Conservation (phyloP, 345 rosid species). For the Hibiscus mutabilis region DNA sequence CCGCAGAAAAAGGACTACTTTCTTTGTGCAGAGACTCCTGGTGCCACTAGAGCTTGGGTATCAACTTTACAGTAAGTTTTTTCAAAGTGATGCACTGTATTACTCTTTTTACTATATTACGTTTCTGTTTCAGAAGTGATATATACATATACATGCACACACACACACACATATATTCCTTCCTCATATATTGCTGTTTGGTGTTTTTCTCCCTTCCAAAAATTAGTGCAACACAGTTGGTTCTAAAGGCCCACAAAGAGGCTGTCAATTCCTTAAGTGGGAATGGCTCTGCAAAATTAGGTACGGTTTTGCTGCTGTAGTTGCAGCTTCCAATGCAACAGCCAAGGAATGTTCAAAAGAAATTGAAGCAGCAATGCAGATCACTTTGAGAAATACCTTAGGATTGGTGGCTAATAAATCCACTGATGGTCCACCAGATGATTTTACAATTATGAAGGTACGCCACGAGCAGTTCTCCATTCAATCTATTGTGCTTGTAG, state of each 20-base stretch:
- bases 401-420: slow-evolving; percentile 53
- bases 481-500: slow-evolving; percentile 3
- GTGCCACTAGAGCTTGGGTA: slow-evolving; percentile 98
- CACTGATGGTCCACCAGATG: slow-evolving; percentile 85
- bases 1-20: slow-evolving; percentile 93
- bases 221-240: slow-evolving; percentile 82
- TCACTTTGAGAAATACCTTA: slow-evolving; percentile 84
- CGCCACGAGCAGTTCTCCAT: background rate
- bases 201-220: slow-evolving; percentile 13
- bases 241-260: slow-evolving; percentile 89
- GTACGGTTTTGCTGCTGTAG: slow-evolving; percentile 92
- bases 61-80: slow-evolving; percentile 88
- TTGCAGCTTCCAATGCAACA: slow-evolving; percentile 95
- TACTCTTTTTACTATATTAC: too few relatives aligned
- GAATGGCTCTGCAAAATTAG: slow-evolving; percentile 77
- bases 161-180: too few relatives aligned
- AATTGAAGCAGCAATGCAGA: slow-evolving; percentile 97
- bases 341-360: slow-evolving; percentile 92
- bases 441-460: slow-evolving; percentile 89
- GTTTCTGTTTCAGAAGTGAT: too few relatives aligned
- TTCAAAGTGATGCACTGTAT: too few relatives aligned
- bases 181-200: background rate
- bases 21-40: slow-evolving; percentile 94
- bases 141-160: too few relatives aligned
- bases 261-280: slow-evolving; percentile 93